Evolutionary conservation across 2,329 filamentous ascomycete genomes (phyloP), one percentile per base, ranked within the genome.

Genomic region (Paecilomyces sp.): DNA sequence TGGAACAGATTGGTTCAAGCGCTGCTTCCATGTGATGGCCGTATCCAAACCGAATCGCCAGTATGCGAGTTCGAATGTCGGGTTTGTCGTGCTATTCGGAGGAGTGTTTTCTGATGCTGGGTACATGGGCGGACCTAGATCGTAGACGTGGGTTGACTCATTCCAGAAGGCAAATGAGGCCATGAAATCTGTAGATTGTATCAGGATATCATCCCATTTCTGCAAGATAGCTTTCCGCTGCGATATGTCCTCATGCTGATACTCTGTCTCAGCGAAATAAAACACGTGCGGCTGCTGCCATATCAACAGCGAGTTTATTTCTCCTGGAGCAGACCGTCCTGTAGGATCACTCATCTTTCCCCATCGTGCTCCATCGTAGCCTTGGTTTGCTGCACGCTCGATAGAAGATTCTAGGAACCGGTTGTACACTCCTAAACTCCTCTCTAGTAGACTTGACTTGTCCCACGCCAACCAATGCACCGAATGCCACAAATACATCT

Each of bases 261-360:
- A 85, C 65, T 84, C 80, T 18, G 80, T 70, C 67, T 85, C 83
- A 0, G 84, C 84, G 64, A 86, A 83, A 66, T 83, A 84, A 76
- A 86, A 81, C 0, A 81, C 77, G 66, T 87, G 84, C 7, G 83
- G 83, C 64, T 86, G 84, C 64, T 87, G 84, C 84, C 84, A 87
- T 59, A 86, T 82, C 2, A 87, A 72, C 1, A 87, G 72, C 9
- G 79, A 80, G 67, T 87, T 87, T 67, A 86, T 86, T 62, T 84
- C 81, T 1, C 85, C 84, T 0, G 84, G 83, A 1, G 83, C 81
- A 54, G 79, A 82, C 11, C 80, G 75, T 28, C 83, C 82, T 0
- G 77, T 79, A 0, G 82, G 81, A 66, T 85, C 83, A 9, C 78
- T 83, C 83, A 85, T 85, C 66, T 86, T 83, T 2, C 79, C 79